phyloP scores from a whole-genome alignment of 2,329 filamentous ascomycete species.

The Penicillium sclerotiorum region DNA sequence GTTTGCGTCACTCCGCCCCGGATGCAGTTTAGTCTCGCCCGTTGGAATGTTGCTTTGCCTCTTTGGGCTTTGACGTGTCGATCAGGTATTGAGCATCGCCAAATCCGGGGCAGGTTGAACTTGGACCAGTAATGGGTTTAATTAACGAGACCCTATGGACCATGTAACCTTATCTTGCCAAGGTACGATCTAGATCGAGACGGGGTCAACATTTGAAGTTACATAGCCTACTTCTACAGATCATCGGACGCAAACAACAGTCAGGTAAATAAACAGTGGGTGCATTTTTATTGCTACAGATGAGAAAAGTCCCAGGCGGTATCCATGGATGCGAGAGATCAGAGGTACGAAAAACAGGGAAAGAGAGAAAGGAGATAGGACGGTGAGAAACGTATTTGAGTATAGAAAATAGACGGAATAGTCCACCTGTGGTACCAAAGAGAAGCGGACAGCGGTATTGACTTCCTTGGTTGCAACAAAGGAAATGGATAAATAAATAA shows the following conservation, averaged over 20 bases:
- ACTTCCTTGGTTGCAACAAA: constrained; percentile 11
- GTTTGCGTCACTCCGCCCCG: constrained; percentile 30
- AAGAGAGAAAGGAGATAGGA: neutral
- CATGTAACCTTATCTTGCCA: constrained; percentile 20
- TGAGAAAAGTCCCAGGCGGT: constrained; percentile 4
- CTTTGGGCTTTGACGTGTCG: constrained; percentile 26
- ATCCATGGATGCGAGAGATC: neutral
- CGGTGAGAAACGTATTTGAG: neutral
- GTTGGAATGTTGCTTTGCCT: constrained; percentile 26
- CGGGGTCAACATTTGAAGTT: neutral
- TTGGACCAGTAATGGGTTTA: neutral
- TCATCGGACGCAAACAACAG: constrained; percentile 25
- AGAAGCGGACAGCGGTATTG: too few species aligned
- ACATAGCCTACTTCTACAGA: neutral
- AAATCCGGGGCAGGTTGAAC: constrained; percentile 3
- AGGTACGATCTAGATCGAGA: neutral
- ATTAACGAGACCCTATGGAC: neutral
- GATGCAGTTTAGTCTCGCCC: constrained; percentile 27
- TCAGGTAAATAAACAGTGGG: constrained; percentile 23
- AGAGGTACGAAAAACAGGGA: constrained; percentile 4
- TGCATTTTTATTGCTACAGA: constrained; percentile 22
- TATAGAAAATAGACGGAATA: too few species aligned
- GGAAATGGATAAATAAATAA: constrained; percentile 9
- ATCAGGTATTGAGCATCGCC: constrained; percentile 11
- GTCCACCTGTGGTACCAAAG: too few species aligned